A percentile compares a stretch with the other conserved stretches of the same genome.
These are phyloP conservation scores for Sarocladiaceae sp. DNA, from an alignment of 2,329 filamentous ascomycete species.

Conservation along the genomic window DNA sequence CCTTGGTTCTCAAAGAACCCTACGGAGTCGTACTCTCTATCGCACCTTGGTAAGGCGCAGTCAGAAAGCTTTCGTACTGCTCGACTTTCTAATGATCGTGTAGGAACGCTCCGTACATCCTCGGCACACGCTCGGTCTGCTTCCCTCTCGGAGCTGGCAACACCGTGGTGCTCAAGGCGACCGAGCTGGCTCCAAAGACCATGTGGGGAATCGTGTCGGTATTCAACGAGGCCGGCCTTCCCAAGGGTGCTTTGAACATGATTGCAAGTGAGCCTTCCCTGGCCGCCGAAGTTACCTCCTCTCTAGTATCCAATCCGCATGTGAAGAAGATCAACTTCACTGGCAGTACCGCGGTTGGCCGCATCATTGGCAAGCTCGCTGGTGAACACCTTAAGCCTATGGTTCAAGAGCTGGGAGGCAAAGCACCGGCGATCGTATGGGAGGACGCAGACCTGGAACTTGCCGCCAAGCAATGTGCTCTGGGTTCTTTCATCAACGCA, in stretches of 20 bases:
- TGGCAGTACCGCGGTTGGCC: conserved; percentile 69
- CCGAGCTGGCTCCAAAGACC: conserved; percentile 62
- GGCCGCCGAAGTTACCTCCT: conserved; percentile 62
- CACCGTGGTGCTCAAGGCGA: conserved; percentile 68
- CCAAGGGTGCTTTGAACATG: conserved; percentile 69
- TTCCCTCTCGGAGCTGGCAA: conserved; percentile 75
- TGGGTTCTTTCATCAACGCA: conserved; percentile 67
- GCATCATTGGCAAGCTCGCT: conserved; percentile 65
- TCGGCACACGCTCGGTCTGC: conserved; percentile 50
- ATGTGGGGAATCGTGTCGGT: conserved; percentile 59
- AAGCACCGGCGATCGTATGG: conserved; percentile 73
- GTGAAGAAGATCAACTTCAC: conserved; percentile 87
- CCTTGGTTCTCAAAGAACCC: conserved; percentile 69
- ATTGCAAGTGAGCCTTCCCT: conserved; percentile 62
- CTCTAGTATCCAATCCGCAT: conserved; percentile 61
- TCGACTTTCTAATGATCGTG: not conserved
- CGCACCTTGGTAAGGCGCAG: conserved; percentile 72
- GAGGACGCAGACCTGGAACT: conserved; percentile 73
- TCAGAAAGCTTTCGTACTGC: too few species aligned
- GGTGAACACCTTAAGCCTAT: conserved; percentile 75
- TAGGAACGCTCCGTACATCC: conserved; percentile 55
- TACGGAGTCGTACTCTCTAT: conserved; percentile 77
- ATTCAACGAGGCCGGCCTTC: conserved; percentile 71
- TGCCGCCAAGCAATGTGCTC: conserved; percentile 63
- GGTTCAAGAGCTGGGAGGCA: conserved; percentile 78